Evolutionary conservation across 1,139 yeast species (phyloP).

Genomic region (Scheffersomyces lignicola): DNA sequence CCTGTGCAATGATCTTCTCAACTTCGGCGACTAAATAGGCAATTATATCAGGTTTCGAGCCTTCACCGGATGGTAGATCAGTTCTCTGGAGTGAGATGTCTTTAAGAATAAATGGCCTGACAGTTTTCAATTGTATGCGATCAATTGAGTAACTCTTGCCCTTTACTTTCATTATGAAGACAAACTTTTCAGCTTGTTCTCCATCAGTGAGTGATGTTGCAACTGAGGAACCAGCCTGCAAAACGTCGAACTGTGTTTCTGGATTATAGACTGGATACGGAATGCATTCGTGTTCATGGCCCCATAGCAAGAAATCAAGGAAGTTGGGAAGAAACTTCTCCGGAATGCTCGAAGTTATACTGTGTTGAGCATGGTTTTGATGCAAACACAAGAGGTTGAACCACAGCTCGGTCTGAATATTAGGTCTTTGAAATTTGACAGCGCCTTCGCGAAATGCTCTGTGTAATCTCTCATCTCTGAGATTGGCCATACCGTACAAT

Average conservation of each 20-base stretch:
- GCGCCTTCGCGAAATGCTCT: conserved; percentile 79
- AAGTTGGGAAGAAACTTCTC: conserved; percentile 82
- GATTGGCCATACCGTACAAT: conserved; percentile 83
- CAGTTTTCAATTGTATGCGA: conserved; percentile 66
- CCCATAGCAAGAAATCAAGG: conserved; percentile 87
- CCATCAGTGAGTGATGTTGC: conserved; percentile 90
- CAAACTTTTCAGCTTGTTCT: conserved; percentile 74
- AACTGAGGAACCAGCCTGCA: conserved; percentile 93
- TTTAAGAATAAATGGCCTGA: conserved; percentile 79
- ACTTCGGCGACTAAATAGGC: conserved; percentile 63
- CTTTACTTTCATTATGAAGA: conserved; percentile 65
- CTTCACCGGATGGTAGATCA: conserved; percentile 61
- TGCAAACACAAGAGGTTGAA: conserved; percentile 88
- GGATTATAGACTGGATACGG: conserved; percentile 70
- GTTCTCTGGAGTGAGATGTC: conserved; percentile 58
- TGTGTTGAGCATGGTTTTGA: conserved; percentile 82
- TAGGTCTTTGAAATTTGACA: conserved; percentile 78
- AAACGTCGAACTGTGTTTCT: conserved; percentile 68
- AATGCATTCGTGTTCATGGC: conserved; percentile 95
- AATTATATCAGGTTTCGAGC: conserved; percentile 62
- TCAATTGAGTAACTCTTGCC: conserved; percentile 62
- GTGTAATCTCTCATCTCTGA: conserved; percentile 85
- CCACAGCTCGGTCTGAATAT: conserved; percentile 61
- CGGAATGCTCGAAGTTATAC: conserved; percentile 80
- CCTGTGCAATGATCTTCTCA: conserved; percentile 62